phyloP scores from a whole-genome alignment of 2,329 filamentous ascomycete species.

The Phaeophleospora eucalypticola region DNA sequence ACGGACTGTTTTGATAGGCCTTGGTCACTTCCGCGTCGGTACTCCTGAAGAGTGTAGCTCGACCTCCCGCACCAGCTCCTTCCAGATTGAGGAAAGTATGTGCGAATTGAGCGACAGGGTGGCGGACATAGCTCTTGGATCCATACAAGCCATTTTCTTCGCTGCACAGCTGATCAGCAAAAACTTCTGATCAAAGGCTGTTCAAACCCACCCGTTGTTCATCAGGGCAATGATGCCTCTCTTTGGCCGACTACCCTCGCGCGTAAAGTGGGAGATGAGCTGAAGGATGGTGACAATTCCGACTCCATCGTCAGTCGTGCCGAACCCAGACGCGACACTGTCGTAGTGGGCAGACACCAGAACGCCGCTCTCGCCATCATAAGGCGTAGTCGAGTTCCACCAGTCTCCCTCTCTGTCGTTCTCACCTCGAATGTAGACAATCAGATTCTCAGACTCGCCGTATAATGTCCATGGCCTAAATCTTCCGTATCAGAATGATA shows the following conservation, averaged over 20 bases:
- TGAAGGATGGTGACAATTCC: slow-evolving; percentile 84
- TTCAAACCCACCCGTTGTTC: no score
- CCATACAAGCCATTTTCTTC: slow-evolving; percentile 93
- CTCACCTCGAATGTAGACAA: slow-evolving; percentile 82
- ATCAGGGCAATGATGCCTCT: slow-evolving; percentile 78
- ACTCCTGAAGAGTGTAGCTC: slow-evolving; percentile 80
- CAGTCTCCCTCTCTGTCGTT: slow-evolving; percentile 67
- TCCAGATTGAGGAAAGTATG: slow-evolving; percentile 93
- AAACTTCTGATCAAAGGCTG: no score
- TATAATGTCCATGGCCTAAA: slow-evolving; percentile 53
- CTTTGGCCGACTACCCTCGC: slow-evolving; percentile 63
- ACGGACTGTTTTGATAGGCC: slow-evolving; percentile 65
- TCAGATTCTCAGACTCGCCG: slow-evolving; percentile 88
- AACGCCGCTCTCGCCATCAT: slow-evolving; percentile 62
- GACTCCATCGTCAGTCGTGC: slow-evolving; percentile 90
- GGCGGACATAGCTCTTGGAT: slow-evolving; percentile 76
- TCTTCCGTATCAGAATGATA: neutral
- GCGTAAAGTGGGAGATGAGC: slow-evolving; percentile 79
- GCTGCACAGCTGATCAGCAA: no score
- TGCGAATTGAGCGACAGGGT: slow-evolving; percentile 73
- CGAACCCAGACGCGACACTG: slow-evolving; percentile 85
- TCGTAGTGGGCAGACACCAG: slow-evolving; percentile 95
- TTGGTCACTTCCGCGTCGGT: slow-evolving; percentile 82
- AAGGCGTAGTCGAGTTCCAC: slow-evolving; percentile 53
- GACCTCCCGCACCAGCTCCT: slow-evolving; percentile 85